These are phyloP conservation scores for Myriosclerotinia curreyana DNA, from an alignment of 2,329 filamentous ascomycete genomes.

Conservation along the genomic window DNA sequence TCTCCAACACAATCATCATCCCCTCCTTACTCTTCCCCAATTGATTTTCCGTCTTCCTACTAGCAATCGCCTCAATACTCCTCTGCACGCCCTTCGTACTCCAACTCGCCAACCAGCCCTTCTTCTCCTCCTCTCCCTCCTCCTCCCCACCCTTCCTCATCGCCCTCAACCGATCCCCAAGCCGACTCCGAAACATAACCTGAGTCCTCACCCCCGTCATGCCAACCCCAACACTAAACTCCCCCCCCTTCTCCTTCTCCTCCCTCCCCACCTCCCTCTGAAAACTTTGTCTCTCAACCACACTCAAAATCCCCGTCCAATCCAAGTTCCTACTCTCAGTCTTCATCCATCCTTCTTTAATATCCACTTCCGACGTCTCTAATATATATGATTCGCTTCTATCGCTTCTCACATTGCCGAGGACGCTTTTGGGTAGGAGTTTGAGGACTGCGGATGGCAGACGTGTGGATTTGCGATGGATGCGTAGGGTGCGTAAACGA, in stretches of 20 bases:
- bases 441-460: slow-evolving; percentile 73
- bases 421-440: slow-evolving; percentile 64
- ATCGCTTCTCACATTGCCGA: slow-evolving; percentile 55
- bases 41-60: slow-evolving; percentile 73
- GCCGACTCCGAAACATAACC: slow-evolving; percentile 67
- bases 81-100: slow-evolving; percentile 70
- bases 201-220: slow-evolving; percentile 69
- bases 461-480: slow-evolving; percentile 79
- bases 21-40: slow-evolving; percentile 78
- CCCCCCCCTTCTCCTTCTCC: slow-evolving; percentile 29
- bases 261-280: slow-evolving; percentile 38
- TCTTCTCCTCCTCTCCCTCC: slow-evolving; percentile 47
- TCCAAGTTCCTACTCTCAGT: slow-evolving; percentile 79
- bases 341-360: slow-evolving; percentile 77
- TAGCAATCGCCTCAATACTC: slow-evolving; percentile 75
- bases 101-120: slow-evolving; percentile 54
- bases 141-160: slow-evolving; percentile 42
- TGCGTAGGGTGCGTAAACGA: slow-evolving; percentile 71
- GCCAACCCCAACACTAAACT: slow-evolving; percentile 33
- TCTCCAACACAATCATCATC: slow-evolving; percentile 77
- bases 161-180: slow-evolving; percentile 59
- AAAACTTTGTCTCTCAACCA: slow-evolving; percentile 74
- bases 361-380: slow-evolving; percentile 75
- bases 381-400: slow-evolving; percentile 70
- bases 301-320: slow-evolving; percentile 75